A percentile compares a stretch with the other conserved stretches of the same genome.
Conservation (phyloP, 2,329 filamentous ascomycete genomes). For the Ceratocystis cacaofunesta region DNA sequence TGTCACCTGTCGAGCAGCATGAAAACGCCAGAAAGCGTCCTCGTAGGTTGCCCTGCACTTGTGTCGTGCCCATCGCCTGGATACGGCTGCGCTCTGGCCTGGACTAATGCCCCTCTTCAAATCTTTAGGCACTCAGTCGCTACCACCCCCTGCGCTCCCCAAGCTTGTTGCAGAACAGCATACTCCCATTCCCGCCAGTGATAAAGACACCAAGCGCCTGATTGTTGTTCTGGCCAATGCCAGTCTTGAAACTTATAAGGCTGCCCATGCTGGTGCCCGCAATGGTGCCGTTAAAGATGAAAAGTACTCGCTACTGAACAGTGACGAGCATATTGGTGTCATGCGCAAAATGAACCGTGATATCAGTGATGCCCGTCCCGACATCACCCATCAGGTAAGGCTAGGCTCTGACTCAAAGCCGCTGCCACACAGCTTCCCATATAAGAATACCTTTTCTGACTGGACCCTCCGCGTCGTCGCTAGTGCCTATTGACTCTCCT, state of each 20-base stretch:
- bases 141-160: conserved; percentile 79
- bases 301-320: conserved; percentile 95
- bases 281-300: conserved; percentile 61
- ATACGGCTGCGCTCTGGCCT: too few relatives aligned
- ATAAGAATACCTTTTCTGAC: too few relatives aligned
- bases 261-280: conserved; percentile 56
- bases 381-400: conserved; percentile 94
- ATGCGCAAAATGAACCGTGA: conserved; percentile 99
- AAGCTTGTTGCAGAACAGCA: conserved; percentile 90
- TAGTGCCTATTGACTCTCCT: conserved; percentile 94
- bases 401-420: too few relatives aligned
- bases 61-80: too few relatives aligned
- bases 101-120: conserved; percentile 18
- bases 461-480: too few relatives aligned
- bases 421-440: too few relatives aligned
- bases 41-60: conserved; percentile 7
- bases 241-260: conserved; percentile 93
- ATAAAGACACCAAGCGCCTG: conserved; percentile 81
- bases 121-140: conserved; percentile 69
- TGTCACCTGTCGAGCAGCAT: conserved; percentile 11
- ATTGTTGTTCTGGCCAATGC: conserved; percentile 96
- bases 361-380: conserved; percentile 91
- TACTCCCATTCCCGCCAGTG: conserved; percentile 62
- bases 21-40: conserved; percentile 16
- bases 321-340: conserved; percentile 95